Evolutionary conservation across 164 flowering plant genomes (phyloP).

Genomic region (Annona squamosa): DNA sequence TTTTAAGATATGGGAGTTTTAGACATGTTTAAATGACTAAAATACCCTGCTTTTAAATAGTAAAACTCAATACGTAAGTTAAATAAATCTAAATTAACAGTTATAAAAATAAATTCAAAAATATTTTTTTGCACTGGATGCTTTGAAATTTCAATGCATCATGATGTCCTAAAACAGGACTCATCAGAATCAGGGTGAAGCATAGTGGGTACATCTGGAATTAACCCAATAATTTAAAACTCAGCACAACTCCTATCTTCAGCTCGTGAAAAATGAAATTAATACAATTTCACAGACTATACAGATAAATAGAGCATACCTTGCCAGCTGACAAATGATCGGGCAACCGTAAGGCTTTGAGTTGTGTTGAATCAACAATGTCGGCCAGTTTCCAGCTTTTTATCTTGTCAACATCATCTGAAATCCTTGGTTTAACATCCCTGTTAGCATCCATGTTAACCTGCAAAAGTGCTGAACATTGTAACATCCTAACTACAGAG

Average conservation of each 20-base stretch:
- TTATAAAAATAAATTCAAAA: too few species aligned
- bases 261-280: background rate
- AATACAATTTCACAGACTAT: background rate
- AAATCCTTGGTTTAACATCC: slow-evolving; percentile 20
- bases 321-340: slow-evolving; percentile 16
- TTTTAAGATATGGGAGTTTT: too few species aligned
- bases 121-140: too few species aligned
- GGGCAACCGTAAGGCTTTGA: slow-evolving; percentile 15
- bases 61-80: too few species aligned
- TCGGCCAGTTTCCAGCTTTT: slow-evolving; percentile 22
- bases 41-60: too few species aligned
- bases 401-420: slow-evolving; percentile 16
- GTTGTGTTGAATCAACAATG: slow-evolving; percentile 15
- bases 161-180: too few species aligned
- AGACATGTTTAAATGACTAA: too few species aligned
- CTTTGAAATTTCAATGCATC: too few species aligned
- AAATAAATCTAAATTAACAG: too few species aligned
- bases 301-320: slow-evolving; percentile 4
- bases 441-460: slow-evolving; percentile 13
- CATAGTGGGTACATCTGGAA: background rate
- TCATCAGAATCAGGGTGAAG: too few species aligned
- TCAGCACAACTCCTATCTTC: background rate
- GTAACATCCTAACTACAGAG: background rate
- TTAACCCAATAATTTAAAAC: background rate
- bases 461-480: slow-evolving; percentile 10